These are phyloP conservation scores for Xylariales sp. DNA, from an alignment of 2,329 filamentous ascomycete genomes.

Conservation along the genomic window DNA sequence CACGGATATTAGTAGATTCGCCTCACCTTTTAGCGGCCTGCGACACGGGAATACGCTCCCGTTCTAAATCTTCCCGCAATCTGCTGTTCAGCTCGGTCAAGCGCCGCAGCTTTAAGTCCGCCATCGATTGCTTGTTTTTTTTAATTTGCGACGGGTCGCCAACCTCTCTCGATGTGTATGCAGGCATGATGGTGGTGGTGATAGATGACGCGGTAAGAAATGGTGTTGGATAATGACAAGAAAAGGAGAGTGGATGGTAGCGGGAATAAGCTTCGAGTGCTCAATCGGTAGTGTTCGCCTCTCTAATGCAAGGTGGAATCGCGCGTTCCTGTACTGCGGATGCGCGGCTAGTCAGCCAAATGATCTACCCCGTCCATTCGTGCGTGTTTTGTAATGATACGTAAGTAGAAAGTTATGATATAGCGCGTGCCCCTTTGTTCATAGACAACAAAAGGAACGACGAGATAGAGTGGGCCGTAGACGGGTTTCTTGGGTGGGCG, in stretches of 20 bases:
- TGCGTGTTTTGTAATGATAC: conserved; percentile 24
- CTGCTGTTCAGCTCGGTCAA: conserved; percentile 97
- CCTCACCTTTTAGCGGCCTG: conserved; percentile 88
- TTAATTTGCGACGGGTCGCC: conserved; percentile 76
- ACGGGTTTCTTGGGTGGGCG: conserved; percentile 18
- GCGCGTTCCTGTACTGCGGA: conserved; percentile 30
- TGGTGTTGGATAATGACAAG: conserved; percentile 34
- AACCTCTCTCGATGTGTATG: conserved; percentile 74
- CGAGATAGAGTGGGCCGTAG: conserved; percentile 14
- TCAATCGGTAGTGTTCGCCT: conserved; percentile 36
- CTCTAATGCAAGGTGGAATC: conserved; percentile 22
- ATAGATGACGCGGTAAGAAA: conserved; percentile 39
- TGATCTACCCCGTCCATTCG: conserved; percentile 8
- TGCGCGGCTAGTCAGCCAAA: conserved; percentile 27
- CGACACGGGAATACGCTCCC: conserved; percentile 94
- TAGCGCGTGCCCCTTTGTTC: conserved; percentile 29
- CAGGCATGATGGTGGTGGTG: conserved; percentile 64
- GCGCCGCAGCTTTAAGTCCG: conserved; percentile 94
- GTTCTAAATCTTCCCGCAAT: conserved; percentile 93
- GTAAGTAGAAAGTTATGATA: conserved; percentile 8
- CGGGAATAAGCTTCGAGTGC: conserved; percentile 39
- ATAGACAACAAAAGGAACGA: conserved; percentile 27
- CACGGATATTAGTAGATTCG: conserved; percentile 8
- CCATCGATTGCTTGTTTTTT: conserved; percentile 99
- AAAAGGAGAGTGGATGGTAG: conserved; percentile 33